Percentiles rank a stretch among this genome's conserved stretches.
Conservation (phyloP, 2,329 filamentous ascomycete species). For the Aspergillus glaucus region DNA sequence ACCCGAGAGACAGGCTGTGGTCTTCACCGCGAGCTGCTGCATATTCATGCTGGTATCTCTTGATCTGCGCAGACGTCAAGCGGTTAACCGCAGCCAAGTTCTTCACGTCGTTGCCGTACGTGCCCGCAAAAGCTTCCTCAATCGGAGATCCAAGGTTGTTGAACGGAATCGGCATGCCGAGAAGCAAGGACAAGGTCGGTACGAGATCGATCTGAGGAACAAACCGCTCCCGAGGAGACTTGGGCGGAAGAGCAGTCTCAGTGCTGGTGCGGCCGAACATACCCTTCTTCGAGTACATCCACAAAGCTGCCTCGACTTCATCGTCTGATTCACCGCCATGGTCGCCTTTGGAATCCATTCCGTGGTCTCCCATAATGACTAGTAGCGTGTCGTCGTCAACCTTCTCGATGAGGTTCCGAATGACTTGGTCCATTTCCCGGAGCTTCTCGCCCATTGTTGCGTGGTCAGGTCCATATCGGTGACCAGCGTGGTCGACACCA, state of each 20-base stretch:
- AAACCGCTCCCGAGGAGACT: conserved; percentile 67
- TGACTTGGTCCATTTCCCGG: conserved; percentile 78
- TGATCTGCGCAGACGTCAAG: conserved; percentile 75
- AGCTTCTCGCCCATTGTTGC: conserved; percentile 86
- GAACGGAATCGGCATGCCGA: conserved; percentile 90
- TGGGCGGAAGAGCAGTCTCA: conserved; percentile 51
- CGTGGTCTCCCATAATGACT: conserved; percentile 97
- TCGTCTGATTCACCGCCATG: conserved; percentile 98
- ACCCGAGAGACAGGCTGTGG: conserved; percentile 51
- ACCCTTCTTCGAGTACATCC: conserved; percentile 93
- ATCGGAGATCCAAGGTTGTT: conserved; percentile 93
- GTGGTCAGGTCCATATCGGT: conserved; percentile 91
- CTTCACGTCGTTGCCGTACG: conserved; percentile 62
- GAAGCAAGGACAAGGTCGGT: conserved; percentile 77
- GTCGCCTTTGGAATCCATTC: conserved; percentile 95
- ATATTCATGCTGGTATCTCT: conserved; percentile 83
- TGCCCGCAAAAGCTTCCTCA: conserved; percentile 80
- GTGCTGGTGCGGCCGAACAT: conserved; percentile 72
- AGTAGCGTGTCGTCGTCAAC: conserved; percentile 83
- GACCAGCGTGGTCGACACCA: conserved; percentile 93
- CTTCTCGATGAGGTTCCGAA: conserved; percentile 62
- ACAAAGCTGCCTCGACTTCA: conserved; percentile 87
- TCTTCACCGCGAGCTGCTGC: conserved; percentile 64
- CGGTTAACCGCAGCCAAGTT: conserved; percentile 73
- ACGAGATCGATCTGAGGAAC: conserved; percentile 87